Evolutionary conservation across 2,329 filamentous ascomycete species (phyloP).

Genomic region (Penicillium griseofulvum): DNA sequence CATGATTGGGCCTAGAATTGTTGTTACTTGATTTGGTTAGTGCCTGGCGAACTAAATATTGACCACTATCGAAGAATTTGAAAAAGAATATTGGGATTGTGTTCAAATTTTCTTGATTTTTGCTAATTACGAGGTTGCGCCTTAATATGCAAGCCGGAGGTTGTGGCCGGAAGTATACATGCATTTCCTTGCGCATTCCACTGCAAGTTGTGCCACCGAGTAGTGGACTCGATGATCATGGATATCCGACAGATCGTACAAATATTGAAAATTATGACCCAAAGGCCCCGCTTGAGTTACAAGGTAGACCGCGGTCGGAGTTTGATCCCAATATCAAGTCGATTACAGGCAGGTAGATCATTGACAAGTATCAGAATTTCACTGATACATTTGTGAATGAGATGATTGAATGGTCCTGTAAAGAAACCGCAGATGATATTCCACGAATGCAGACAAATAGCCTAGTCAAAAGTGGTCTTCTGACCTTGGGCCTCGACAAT

Average conservation of each 20-base stretch:
- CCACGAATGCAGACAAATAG: neutral
- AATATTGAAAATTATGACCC: neutral
- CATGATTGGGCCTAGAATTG: slow-evolving; percentile 16
- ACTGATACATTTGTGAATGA: neutral
- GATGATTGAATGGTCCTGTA: neutral
- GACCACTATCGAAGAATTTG: neutral
- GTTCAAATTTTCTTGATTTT: neutral
- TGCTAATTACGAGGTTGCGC: neutral
- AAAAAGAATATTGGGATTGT: neutral
- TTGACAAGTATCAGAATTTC: neutral
- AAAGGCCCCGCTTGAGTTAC: neutral
- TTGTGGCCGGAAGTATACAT: slow-evolving; percentile 7
- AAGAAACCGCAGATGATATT: neutral
- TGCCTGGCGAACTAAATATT: neutral
- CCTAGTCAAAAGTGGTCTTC: slow-evolving; percentile 75
- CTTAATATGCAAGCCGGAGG: neutral
- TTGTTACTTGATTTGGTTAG: slow-evolving; percentile 10
- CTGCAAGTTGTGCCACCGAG: slow-evolving; percentile 1
- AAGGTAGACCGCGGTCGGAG: neutral
- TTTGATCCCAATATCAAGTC: neutral
- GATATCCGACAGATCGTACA: neutral
- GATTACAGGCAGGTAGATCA: neutral
- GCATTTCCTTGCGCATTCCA: neutral
- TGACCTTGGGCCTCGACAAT: slow-evolving; percentile 76
- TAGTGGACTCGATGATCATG: neutral